These are phyloP conservation scores for Capronia americana DNA, from an alignment of 2,329 filamentous ascomycete genomes.

Conservation along the genomic window DNA sequence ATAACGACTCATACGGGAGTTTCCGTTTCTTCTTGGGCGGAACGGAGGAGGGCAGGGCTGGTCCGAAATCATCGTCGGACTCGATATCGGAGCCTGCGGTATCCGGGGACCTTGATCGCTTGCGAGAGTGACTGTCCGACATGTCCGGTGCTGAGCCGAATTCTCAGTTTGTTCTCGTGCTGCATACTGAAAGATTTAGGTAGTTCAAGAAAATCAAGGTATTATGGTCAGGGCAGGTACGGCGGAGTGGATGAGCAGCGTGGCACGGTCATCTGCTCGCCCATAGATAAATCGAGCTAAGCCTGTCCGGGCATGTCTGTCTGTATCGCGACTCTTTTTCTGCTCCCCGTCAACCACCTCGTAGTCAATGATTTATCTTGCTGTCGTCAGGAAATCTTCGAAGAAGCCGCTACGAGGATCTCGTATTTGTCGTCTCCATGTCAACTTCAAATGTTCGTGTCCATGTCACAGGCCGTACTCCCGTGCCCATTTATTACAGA, in stretches of 20 bases:
- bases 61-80: slow-evolving; percentile 87
- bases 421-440: background rate
- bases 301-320: background rate
- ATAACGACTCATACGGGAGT: slow-evolving; percentile 93
- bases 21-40: slow-evolving; percentile 90
- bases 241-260: background rate
- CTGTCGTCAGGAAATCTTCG: background rate
- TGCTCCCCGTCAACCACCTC: background rate
- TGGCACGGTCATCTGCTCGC: background rate
- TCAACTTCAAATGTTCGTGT: background rate
- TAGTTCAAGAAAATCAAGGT: background rate
- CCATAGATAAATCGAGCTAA: background rate
- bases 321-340: background rate
- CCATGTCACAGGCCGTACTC: background rate
- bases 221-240: background rate
- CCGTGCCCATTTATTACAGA: too few species aligned
- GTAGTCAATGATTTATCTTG: background rate
- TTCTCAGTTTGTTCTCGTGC: background rate
- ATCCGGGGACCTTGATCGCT: slow-evolving; percentile 28
- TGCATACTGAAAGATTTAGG: background rate
- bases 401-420: background rate
- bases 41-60: slow-evolving; percentile 79
- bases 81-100: slow-evolving; percentile 45
- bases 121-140: slow-evolving; percentile 28
- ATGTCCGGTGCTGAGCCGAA: slow-evolving; percentile 7